These are phyloP conservation scores for Aquilaria sinensis DNA, from an alignment of 345 rosid species.

Conservation along the genomic window DNA sequence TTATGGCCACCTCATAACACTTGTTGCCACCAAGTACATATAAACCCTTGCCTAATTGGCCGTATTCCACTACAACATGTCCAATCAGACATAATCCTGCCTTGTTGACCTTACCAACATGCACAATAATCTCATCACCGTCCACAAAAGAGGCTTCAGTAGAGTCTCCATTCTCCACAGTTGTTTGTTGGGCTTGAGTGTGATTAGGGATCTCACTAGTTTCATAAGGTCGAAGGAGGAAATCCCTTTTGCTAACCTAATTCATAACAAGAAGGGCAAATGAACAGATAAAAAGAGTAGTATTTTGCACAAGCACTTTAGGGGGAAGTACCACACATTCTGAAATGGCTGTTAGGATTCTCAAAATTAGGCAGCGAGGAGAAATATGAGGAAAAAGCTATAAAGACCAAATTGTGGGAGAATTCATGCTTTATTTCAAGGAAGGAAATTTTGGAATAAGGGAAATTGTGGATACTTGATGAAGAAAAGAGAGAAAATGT, in stretches of 20 bases:
- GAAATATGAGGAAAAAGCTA: not conserved
- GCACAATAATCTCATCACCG: not conserved
- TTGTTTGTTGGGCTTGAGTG: not conserved
- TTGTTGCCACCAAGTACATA: constrained; percentile 13
- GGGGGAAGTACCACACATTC: not conserved
- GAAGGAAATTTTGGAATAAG: not conserved
- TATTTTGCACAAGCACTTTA: not conserved
- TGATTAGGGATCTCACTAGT: constrained; percentile 3
- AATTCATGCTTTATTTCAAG: not conserved
- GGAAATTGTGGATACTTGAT: not conserved
- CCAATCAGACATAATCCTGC: constrained; percentile 5
- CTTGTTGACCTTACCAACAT: constrained; percentile 8
- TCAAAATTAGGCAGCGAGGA: not conserved
- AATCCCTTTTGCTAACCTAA: constrained; percentile 14
- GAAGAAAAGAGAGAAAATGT: not conserved
- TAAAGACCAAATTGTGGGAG: constrained; percentile 6
- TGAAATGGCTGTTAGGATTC: constrained; percentile 8
- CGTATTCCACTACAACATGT: not conserved
- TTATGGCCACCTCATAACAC: not conserved
- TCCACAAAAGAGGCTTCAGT: not conserved
- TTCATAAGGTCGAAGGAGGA: constrained; percentile 10
- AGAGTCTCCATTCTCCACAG: constrained; percentile 2
- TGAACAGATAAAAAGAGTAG: not conserved
- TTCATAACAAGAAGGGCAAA: not conserved
- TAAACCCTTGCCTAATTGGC: constrained; percentile 10